Base-by-base conservation (phyloP, 2,329 filamentous ascomycete genomes). In the Ophiostoma montium region DNA sequence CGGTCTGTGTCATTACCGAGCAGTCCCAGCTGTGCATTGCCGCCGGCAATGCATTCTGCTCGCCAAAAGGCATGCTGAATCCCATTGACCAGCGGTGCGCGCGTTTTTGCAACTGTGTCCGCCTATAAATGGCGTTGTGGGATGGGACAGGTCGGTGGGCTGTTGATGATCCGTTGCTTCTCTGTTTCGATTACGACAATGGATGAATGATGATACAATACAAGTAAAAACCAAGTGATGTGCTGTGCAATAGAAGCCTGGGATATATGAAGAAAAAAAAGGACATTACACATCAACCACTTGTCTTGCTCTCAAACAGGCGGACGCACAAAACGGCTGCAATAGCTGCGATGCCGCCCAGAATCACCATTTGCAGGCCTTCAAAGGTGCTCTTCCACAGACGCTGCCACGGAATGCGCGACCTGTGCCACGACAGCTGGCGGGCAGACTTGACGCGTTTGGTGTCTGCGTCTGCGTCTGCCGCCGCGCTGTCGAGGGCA, bases 251-350 rank as follows among this genome's bases (percentile, higher is more conserved):
- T 12, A 15, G 3, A 33, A 33, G 11, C 32, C 3, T 11, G 11
- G 3, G 2, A 19, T 18, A 11, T 13, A 31, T 12, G 11, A 13
- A 13, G 11, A 6, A 2, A 27, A 8, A 43, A 18, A 12, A 16
- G 5, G 19, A 7, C 13, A 23, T 10, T 5, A 39, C n/a, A 35
- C 13, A n/a, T 31, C 21, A 45, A 13, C 31, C 16, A 16, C 16
- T 44, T 12, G 19, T 49, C 16, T 48, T 47, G 15, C 57, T 52
- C 12, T 59, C 58, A 23, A 60, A 59, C 38, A 55, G 13, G 16
- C 56, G 54, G 27, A 62, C 61, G 47, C 59, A 62, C 16, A 62
- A 33, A 4, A 63, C 58, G 9, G 61, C 61, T 9, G 59, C 58
- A 3, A 57, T 46, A 7, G 60, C 60, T 1, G 60, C 61, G 21